These are phyloP conservation scores for Teratosphaeria zuluensis DNA, from an alignment of 2,329 filamentous ascomycete species.

Conservation along the genomic window DNA sequence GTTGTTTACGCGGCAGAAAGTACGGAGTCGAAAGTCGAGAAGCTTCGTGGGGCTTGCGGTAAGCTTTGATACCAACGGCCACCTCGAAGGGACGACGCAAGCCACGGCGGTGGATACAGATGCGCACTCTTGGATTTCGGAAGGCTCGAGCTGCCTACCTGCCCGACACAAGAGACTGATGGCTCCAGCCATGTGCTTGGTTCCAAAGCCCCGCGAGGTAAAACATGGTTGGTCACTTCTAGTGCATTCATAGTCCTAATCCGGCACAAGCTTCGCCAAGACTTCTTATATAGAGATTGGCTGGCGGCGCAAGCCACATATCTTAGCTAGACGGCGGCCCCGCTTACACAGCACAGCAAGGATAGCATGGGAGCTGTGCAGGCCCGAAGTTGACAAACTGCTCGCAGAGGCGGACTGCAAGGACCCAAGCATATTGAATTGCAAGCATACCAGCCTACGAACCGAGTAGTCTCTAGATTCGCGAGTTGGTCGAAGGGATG, in stretches of 20 bases:
- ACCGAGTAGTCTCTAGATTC: too few species aligned
- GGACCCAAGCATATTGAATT: neutral
- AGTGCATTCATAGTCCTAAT: too few species aligned
- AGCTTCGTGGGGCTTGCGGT: neutral
- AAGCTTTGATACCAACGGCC: neutral
- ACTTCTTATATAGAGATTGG: too few species aligned
- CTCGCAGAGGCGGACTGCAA: neutral
- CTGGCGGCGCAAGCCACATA: neutral
- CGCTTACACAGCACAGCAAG: neutral
- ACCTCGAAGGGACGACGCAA: neutral
- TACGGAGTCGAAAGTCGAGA: neutral
- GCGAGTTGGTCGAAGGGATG: neutral
- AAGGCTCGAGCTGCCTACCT: too few species aligned
- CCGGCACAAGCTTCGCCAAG: too few species aligned
- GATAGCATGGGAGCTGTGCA: neutral
- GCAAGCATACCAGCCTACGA: neutral
- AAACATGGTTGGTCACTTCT: too few species aligned
- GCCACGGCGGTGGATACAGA: neutral
- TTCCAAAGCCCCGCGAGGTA: too few species aligned
- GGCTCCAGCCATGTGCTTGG: too few species aligned
- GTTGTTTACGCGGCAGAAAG: neutral
- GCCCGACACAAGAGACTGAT: too few species aligned
- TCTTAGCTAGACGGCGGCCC: neutral
- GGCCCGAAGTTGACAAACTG: neutral
- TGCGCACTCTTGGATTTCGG: neutral